Evolutionary conservation across 176 grass and related monocot species (phyloP), one percentile per base, ranked within the genome.

Genomic region (Bothriochloa decipiens): DNA sequence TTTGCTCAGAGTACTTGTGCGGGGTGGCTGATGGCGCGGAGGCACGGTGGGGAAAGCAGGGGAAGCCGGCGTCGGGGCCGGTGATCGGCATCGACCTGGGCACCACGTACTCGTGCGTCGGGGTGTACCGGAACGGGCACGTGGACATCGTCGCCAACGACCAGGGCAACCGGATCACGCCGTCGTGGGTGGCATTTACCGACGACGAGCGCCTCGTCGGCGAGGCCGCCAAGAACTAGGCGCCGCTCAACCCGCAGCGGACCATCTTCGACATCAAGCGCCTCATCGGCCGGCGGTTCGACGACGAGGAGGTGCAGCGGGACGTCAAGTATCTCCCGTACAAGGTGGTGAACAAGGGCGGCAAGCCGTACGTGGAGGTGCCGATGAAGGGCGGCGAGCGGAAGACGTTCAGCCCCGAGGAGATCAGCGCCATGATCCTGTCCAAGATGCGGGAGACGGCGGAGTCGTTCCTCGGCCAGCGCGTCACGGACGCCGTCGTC

Each of bases 151-250:
- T 87, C 23, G 70, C 70, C 42, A 87, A 82, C 53, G 84, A 79
- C 52, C 84, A 86, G 37, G 84, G 84, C 16, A 86, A 86, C 76
- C 79, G 89, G 28, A 94, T 94, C 77, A 91, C 92, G 8, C 92
- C 92, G 36, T 95, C 85, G 52, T 95, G 92, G 92, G 92, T 95
- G 68, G 90, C 92, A 3, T 94, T 94, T 77, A 94, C 92, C 53
- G 90, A 92, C 52, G 57, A 86, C 5, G 92, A 94, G 87, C 88
- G 84, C 53, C 69, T 94, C 42, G 87, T 94, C 28, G 92, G 90
- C 36, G 87, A 92, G 90, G 90, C 92, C 52, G 87, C 92, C 76
- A 94, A 94, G 78, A 92, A 94, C 83, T 87, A 88, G 87, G 92
- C 90, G 20, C 39, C 92, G 18, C 84, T 86, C 10, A 90, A 94